Percentiles rank a stretch among this genome's conserved stretches.
phyloP scores from a whole-genome alignment of 805 yeast genomes.

The Blastobotrys attinorum region DNA sequence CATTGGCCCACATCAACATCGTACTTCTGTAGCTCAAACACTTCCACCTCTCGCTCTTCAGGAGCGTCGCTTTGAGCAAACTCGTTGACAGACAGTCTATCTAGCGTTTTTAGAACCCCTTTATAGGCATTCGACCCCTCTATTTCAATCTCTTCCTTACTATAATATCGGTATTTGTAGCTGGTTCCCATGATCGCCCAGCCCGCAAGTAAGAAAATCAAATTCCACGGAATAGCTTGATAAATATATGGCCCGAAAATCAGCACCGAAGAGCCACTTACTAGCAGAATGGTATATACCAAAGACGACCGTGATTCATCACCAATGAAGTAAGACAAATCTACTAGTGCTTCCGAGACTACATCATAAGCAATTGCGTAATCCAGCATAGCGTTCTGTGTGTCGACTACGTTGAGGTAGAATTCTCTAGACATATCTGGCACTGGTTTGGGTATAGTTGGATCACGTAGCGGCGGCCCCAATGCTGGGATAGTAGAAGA shows the following conservation, averaged over 20 bases:
- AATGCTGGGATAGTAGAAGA: constrained; percentile 40
- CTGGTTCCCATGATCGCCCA: constrained; percentile 36
- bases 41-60: constrained; percentile 47
- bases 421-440: constrained; percentile 77
- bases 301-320: constrained; percentile 48
- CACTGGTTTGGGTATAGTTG: constrained; percentile 57
- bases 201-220: constrained; percentile 31
- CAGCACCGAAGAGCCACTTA: constrained; percentile 26
- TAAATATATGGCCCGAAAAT: constrained; percentile 25
- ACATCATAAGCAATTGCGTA: constrained; percentile 59
- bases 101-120: not conserved
- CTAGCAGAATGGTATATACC: constrained; percentile 35
- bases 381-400: constrained; percentile 70
- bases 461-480: constrained; percentile 39
- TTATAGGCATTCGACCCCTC: not conserved
- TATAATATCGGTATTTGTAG: not conserved
- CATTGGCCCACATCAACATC: constrained; percentile 22
- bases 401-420: constrained; percentile 67
- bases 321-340: constrained; percentile 57
- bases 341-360: constrained; percentile 39
- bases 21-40: constrained; percentile 31
- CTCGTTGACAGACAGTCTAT: constrained; percentile 30
- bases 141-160: not conserved
- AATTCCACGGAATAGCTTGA: constrained; percentile 32
- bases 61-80: constrained; percentile 34